Base-by-base conservation (phyloP, 2,329 filamentous ascomycete species). In the Mycogone perniciosa region DNA sequence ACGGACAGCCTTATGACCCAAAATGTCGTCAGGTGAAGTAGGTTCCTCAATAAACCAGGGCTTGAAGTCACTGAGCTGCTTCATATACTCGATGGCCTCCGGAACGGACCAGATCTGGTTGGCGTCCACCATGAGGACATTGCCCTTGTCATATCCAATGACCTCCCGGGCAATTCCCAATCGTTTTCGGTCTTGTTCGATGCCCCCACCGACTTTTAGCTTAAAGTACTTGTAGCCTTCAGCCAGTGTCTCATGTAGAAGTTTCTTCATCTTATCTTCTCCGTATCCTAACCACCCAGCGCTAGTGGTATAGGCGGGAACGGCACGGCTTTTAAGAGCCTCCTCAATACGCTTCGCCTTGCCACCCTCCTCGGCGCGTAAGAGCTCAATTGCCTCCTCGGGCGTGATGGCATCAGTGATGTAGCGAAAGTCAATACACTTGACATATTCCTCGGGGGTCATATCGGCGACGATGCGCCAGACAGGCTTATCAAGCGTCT, bases 21-120 rank as follows among this genome's bases (percentile, higher is more conserved):
- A 82, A 52, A 95, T 84, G 66, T 96, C 90, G 64, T 95, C 90
- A 9, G 90, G 90, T 26, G 84, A 89, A 10, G 90, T 96, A 2
- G 90, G 90, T 76, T 96, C 90, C 73, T 95, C 90, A 64, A 96
- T 95, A 73, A 95, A 95, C 87, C 89, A 93, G 30, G 87, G 87
- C 75, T 87, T 86, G 74, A 90, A 95, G 60, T 90, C 84, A 51
- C 80, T 80, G 43, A 96, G 82, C 63, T 89, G 70, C 63, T 84
- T 79, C 89, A 95, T 95, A 75, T 92, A 89, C 55, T 80, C 81
- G 60, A 95, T 89, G 6, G 90, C 89, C 71, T 95, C 89, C 1
- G 89, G 88, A 34, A 95, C 89, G 46, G 85, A 89, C 89, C 89
- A 95, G 53, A 93, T 79, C 75, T 96, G 90, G 72, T 96, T 96